Evolutionary conservation across 352 stramenopile genomes (phyloP), one percentile per base, ranked within the genome.

Genomic region (Pythium volutum): DNA sequence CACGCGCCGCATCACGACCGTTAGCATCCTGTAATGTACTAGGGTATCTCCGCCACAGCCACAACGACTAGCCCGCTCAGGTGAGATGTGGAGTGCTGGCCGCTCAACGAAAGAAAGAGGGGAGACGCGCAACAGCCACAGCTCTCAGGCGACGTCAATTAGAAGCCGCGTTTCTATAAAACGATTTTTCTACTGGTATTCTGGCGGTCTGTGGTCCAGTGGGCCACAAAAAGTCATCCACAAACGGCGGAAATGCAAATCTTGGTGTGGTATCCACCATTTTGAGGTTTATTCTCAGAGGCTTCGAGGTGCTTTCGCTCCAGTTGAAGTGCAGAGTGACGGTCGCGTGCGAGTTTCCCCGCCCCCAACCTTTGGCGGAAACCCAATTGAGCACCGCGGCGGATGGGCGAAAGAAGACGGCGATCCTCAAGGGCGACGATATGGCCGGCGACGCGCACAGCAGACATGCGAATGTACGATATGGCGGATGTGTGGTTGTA

Each of bases 151-250:
- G 39, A 34, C 31, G 31, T 36, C 31, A 36, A 36, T 36, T n/a
- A 25, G 20, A 14, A 29, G 9, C 16, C 16, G 42, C 42, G 33
- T 57, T 47, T 39, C 49, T 56, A 39, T 36, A 34, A 45, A 42
- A 38, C 51, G 12, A 41, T 9, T 50, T 69, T 39, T 61, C 36
- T 39, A 51, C 27, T 3, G 31, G 31, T 36, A 66, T 70, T 70
- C 64, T 70, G 64, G 64, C 56, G 64, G 64, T 70, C n/a, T n/a
- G n/a, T n/a, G n/a, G n/a, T n/a, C n/a, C n/a, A 34, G 57, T 58
- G n/a, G 31, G n/a, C 39, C n/a, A 22, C 20, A 5, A 10, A 43
- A 43, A 43, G 36, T 43, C 14, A 43, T 15, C 36, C 14, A 18
- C 36, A 4, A 22, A 43, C 9, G 22, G 22, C 14, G 47, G 38